phyloP scores from a whole-genome alignment of 2,329 filamentous ascomycete species.

The Lecanicillium sp. region DNA sequence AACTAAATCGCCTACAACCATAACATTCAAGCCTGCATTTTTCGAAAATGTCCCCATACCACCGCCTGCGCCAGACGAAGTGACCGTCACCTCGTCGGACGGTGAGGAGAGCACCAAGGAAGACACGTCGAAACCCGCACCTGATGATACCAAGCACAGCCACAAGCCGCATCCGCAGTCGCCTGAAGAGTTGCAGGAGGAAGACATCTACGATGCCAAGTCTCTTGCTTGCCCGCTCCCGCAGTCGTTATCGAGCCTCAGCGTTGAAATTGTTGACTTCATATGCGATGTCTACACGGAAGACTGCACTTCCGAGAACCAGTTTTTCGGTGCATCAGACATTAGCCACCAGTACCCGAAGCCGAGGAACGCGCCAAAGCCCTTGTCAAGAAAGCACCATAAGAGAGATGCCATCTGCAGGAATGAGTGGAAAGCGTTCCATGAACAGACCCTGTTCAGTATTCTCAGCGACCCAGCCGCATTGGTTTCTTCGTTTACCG shows the following conservation, averaged over 20 bases:
- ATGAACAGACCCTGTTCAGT: conserved; percentile 59
- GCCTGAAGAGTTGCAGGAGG: conserved; percentile 11
- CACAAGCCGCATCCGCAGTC: not conserved
- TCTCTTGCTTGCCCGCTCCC: conserved; percentile 39
- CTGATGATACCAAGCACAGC: not conserved
- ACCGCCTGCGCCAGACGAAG: conserved; percentile 19
- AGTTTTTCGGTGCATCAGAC: conserved; percentile 35
- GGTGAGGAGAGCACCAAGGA: conserved; percentile 14
- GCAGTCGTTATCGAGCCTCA: conserved; percentile 50
- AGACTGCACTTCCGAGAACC: conserved; percentile 47
- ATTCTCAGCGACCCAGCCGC: conserved; percentile 53
- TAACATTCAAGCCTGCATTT: conserved; percentile 31
- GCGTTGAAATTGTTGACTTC: conserved; percentile 52
- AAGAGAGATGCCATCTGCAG: conserved; percentile 14
- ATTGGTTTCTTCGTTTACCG: conserved; percentile 51
- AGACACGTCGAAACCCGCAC: not conserved
- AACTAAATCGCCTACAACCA: conserved; percentile 11
- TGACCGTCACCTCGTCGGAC: conserved; percentile 18
- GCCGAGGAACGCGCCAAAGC: conserved; percentile 11
- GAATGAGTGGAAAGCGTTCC: conserved; percentile 53
- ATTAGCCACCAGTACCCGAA: conserved; percentile 15
- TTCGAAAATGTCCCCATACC: conserved; percentile 31
- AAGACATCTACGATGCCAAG: conserved; percentile 19
- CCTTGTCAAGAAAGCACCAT: not conserved
- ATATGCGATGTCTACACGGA: conserved; percentile 55